phyloP scores from a whole-genome alignment of 140 eudicot genomes.

The Oenanthe javanica region DNA sequence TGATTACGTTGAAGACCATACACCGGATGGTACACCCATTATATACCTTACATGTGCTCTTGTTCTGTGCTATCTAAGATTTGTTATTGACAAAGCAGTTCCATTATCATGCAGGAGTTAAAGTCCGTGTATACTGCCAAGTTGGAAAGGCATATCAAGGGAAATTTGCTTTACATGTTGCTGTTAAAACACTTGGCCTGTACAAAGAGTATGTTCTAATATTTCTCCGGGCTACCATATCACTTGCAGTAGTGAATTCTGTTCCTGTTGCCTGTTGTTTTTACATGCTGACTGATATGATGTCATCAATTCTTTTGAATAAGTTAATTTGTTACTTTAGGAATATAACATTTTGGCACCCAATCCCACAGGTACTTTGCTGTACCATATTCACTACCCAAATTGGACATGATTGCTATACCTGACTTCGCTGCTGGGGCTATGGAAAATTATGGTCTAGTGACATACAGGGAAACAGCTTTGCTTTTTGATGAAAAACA shows the following conservation, averaged over 20 bases:
- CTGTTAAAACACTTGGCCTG: constrained; percentile 86
- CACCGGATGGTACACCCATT: constrained; percentile 67
- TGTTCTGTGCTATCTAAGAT: neutral
- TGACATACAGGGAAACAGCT: constrained; percentile 91
- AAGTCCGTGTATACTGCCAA: constrained; percentile 83
- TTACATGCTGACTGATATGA: neutral
- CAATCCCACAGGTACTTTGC: constrained; percentile 63
- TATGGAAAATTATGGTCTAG: constrained; percentile 97
- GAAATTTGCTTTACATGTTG: constrained; percentile 90
- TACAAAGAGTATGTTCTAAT: constrained; percentile 63
- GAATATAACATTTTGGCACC: neutral
- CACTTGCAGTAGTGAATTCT: neutral
- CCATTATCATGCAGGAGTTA: constrained; percentile 44
- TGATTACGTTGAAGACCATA: constrained; percentile 85
- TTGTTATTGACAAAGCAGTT: constrained; percentile 10
- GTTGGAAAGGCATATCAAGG: constrained; percentile 92
- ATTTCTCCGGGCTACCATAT: constrained; percentile 5
- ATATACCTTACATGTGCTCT: neutral
- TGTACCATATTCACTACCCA: constrained; percentile 87
- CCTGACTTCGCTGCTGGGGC: constrained; percentile 99
- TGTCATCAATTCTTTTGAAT: neutral
- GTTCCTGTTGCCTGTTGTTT: neutral
- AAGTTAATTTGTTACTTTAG: neutral
- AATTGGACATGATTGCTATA: constrained; percentile 95
- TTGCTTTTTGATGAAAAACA: constrained; percentile 87